phyloP scores from a whole-genome alignment of 2,329 filamentous ascomycete species.

The Sclerotinia glacialis region DNA sequence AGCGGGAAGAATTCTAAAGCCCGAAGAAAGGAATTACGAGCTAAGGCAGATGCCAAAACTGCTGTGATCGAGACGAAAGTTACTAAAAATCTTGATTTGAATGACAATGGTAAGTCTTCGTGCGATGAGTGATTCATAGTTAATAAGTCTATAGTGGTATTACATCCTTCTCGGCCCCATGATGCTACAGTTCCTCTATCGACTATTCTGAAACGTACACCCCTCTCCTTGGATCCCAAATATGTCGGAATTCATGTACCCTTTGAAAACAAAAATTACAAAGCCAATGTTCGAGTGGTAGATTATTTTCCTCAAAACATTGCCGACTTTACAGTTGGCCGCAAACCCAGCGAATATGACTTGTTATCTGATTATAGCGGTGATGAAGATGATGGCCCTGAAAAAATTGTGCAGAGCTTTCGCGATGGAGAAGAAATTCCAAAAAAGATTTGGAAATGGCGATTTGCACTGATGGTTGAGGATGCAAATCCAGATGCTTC shows the following conservation, averaged over 20 bases:
- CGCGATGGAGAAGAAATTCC: constrained; percentile 29
- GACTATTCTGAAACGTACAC: constrained; percentile 7
- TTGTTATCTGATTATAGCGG: constrained; percentile 47
- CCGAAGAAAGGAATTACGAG: constrained; percentile 37
- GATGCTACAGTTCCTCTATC: not conserved
- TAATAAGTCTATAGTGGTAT: constrained; percentile 14
- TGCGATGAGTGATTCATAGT: not conserved
- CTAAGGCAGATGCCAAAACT: constrained; percentile 34
- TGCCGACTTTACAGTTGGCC: constrained; percentile 64
- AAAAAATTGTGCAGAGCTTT: constrained; percentile 29
- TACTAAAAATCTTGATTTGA: constrained; percentile 29
- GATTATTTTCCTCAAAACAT: constrained; percentile 73
- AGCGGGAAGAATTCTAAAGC: constrained; percentile 30
- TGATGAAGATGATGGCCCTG: constrained; percentile 35
- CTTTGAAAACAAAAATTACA: constrained; percentile 72
- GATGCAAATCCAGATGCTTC: constrained; percentile 50
- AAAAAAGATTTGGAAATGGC: constrained; percentile 68
- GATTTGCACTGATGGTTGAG: constrained; percentile 75
- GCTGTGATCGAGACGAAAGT: constrained; percentile 30
- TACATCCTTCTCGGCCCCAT: not conserved
- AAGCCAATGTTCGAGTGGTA: constrained; percentile 69
- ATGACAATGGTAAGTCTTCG: constrained; percentile 40
- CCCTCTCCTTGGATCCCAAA: constrained; percentile 9
- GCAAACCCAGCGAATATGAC: constrained; percentile 48
- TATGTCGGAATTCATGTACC: constrained; percentile 51